phyloP scores from a whole-genome alignment of 768 basidiomycete genomes.

The Dacryopinax primogenitus region DNA sequence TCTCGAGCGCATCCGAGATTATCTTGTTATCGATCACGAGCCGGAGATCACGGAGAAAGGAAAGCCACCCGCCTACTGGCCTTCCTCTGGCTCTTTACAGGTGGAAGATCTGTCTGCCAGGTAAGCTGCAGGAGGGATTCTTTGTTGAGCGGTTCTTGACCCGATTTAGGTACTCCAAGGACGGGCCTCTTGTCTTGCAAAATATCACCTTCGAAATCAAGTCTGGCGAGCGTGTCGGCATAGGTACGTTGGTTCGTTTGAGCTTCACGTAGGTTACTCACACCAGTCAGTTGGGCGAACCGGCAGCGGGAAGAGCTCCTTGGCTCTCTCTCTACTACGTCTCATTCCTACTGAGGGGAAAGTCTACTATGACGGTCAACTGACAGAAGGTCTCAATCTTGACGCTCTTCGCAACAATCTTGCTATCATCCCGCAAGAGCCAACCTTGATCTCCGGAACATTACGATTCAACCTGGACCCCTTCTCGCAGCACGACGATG shows the following conservation, averaged over 20 bases:
- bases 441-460: conserved; percentile 14
- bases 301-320: conserved; percentile 11
- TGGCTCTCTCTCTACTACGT: conserved; percentile 27
- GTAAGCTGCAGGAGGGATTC: conserved; percentile 28
- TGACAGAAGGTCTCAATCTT: conserved; percentile 24
- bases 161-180: conserved; percentile 3
- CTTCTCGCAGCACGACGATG: conserved; percentile 15
- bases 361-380: conserved; percentile 25
- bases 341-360: conserved; percentile 29
- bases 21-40: conserved; percentile 45
- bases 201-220: background rate
- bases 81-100: conserved; percentile 29
- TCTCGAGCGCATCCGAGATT: conserved; percentile 42
- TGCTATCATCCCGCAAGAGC: conserved; percentile 25
- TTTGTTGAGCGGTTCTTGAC: background rate
- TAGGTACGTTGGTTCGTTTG: conserved; percentile 17
- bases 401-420: conserved; percentile 25
- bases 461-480: conserved; percentile 16
- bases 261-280: background rate
- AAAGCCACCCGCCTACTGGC: conserved; percentile 30
- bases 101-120: conserved; percentile 26
- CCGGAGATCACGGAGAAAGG: conserved; percentile 18
- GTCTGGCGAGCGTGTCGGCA: conserved; percentile 19
- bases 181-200: background rate
- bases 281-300: conserved; percentile 33